A percentile compares a stretch with the other conserved stretches of the same genome.
Evolutionary conservation across 1,284 basidiomycete species (phyloP).

Genomic region (Apiotrichum gracile): DNA sequence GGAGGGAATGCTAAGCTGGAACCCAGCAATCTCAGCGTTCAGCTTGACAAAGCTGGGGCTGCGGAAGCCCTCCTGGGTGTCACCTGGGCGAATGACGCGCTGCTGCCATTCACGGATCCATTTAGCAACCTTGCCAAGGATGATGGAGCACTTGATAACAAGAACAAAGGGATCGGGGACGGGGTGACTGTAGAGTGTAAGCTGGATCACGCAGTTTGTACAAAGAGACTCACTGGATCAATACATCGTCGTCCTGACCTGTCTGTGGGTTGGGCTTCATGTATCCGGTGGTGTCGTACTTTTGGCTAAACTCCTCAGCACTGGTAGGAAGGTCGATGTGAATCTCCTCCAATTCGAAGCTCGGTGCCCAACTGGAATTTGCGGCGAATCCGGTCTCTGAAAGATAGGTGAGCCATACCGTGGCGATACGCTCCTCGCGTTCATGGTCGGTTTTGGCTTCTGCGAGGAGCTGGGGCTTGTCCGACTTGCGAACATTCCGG

Average conservation of each 20-base stretch:
- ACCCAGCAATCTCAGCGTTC: conserved; percentile 27
- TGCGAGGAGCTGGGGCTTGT: conserved; percentile 28
- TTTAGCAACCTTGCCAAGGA: conserved; percentile 22
- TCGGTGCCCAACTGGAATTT: conserved; percentile 29
- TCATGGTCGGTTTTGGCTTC: conserved; percentile 20
- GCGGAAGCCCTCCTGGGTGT: conserved; percentile 21
- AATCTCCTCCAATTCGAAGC: conserved; percentile 24
- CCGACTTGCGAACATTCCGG: conserved; percentile 18
- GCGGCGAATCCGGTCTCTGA: conserved; percentile 28
- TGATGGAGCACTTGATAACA: conserved; percentile 24
- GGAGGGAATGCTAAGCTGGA: conserved; percentile 26
- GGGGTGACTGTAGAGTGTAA: conserved; percentile 26
- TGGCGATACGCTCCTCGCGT: conserved; percentile 35
- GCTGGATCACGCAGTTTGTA: neutral
- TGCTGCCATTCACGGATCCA: conserved; percentile 38
- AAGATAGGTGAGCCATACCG: conserved; percentile 35
- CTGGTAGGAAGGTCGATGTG: conserved; percentile 26
- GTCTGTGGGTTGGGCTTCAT: conserved; percentile 33
- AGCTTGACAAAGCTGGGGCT: conserved; percentile 21
- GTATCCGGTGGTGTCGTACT: conserved; percentile 4
- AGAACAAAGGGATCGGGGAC: conserved; percentile 34
- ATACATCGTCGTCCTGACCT: conserved; percentile 23
- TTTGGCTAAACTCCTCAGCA: conserved; percentile 18
- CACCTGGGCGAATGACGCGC: conserved; percentile 24
- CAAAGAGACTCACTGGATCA: conserved; percentile 12